phyloP scores from a whole-genome alignment of 345 rosid genomes.

The Cardamine occulta region DNA sequence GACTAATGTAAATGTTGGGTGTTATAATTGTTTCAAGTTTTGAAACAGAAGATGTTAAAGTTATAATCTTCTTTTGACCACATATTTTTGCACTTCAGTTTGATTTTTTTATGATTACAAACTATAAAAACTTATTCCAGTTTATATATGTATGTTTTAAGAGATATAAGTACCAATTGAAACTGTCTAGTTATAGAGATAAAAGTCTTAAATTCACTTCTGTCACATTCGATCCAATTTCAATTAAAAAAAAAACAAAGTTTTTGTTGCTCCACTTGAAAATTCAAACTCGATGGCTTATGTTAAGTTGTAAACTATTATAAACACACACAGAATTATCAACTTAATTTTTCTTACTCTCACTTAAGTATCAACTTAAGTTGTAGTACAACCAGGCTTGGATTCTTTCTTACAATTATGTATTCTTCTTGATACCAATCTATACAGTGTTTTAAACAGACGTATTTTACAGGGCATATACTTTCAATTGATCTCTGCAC shows the following conservation, averaged over 20 bases:
- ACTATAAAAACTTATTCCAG: too few relatives aligned
- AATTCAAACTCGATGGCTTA: neutral
- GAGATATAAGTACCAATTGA: neutral
- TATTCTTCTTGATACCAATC: conserved; percentile 1
- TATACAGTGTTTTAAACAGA: conserved; percentile 21
- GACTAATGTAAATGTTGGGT: neutral
- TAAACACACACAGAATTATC: neutral
- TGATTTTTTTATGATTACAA: too few relatives aligned
- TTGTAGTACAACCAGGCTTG: too few relatives aligned
- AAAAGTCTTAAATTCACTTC: neutral
- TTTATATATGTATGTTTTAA: too few relatives aligned
- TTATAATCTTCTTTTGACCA: neutral
- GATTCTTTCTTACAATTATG: neutral
- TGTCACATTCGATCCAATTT: neutral
- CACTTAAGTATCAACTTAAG: too few relatives aligned
- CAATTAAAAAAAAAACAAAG: neutral
- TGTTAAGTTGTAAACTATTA: neutral
- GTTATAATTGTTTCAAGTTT: neutral
- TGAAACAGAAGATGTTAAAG: neutral
- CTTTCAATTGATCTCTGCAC: conserved; percentile 64
- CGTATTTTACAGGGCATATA: neutral
- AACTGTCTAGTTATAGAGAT: neutral
- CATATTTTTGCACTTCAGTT: too few relatives aligned
- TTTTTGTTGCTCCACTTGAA: neutral
- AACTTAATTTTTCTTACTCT: neutral